These are phyloP conservation scores for Cornus florida DNA, from an alignment of 148 eudicot species.

Conservation along the genomic window DNA sequence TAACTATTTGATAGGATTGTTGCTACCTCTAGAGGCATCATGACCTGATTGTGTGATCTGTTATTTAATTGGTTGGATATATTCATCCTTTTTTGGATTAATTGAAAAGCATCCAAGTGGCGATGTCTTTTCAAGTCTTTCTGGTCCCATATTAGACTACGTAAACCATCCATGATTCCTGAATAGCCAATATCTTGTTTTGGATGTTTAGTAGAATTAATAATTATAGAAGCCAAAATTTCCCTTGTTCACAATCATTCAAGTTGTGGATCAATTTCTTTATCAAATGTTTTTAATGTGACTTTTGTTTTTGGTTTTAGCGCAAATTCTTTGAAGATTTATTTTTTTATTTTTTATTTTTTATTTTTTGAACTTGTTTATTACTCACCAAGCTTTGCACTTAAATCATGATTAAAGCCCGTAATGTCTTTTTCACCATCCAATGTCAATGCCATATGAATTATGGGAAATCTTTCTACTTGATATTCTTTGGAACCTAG, in stretches of 20 bases:
- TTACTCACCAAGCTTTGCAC: background rate
- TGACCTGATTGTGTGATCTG: background rate
- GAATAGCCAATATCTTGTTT: background rate
- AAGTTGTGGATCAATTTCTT: background rate
- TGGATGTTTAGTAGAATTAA: background rate
- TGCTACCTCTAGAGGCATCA: too few species aligned
- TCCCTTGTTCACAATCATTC: background rate
- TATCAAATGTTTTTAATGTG: too few species aligned
- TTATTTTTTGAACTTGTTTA: background rate
- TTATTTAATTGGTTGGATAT: background rate
- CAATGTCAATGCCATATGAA: background rate
- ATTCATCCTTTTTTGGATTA: background rate
- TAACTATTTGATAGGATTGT: too few species aligned
- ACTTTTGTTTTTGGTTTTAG: background rate
- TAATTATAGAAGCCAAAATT: background rate
- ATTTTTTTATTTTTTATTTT: too few species aligned
- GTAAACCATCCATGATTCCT: background rate
- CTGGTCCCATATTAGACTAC: background rate
- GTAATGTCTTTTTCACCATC: background rate
- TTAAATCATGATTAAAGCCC: background rate
- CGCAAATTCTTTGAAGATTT: background rate
- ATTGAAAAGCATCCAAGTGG: background rate
- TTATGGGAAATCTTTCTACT: background rate
- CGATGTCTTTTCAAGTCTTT: background rate
- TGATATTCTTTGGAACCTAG: background rate